Percentiles rank a stretch among this genome's conserved stretches.
phyloP scores from a whole-genome alignment of 176 grass and related monocot genomes.

The Puya raimondii region DNA sequence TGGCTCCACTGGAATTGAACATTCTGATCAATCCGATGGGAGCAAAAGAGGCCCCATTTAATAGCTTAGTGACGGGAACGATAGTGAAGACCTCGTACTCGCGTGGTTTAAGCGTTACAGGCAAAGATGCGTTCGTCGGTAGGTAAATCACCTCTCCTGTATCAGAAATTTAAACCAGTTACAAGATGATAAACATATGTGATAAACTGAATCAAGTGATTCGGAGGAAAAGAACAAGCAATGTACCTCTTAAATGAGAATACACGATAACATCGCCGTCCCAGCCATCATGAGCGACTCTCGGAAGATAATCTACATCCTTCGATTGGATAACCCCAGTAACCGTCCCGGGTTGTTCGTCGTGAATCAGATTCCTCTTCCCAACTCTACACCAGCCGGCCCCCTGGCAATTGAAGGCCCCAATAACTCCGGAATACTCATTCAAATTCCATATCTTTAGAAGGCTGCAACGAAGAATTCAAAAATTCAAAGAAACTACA shows the following conservation, averaged over 20 bases:
- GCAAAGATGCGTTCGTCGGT: constrained; percentile 40
- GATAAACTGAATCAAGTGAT: neutral
- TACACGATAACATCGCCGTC: constrained; percentile 53
- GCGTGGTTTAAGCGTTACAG: constrained; percentile 51
- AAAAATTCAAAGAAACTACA: neutral
- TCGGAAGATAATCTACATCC: constrained; percentile 43
- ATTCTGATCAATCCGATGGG: constrained; percentile 47
- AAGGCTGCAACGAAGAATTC: constrained; percentile 23
- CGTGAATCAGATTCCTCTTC: constrained; percentile 69
- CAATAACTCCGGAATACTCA: constrained; percentile 61
- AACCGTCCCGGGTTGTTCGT: constrained; percentile 54
- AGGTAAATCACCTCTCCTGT: constrained; percentile 45
- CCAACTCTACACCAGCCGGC: constrained; percentile 59
- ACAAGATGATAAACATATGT: neutral
- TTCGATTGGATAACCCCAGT: constrained; percentile 37
- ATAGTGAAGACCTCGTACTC: constrained; percentile 71
- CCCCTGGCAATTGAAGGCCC: constrained; percentile 81
- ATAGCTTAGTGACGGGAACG: constrained; percentile 34
- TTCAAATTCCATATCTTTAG: constrained; percentile 90
- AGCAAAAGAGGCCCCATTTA: constrained; percentile 43
- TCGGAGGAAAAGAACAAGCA: neutral
- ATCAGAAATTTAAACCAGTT: neutral
- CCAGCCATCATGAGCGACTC: constrained; percentile 35
- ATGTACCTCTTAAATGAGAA: constrained; percentile 46
- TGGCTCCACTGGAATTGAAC: constrained; percentile 74